These are phyloP conservation scores for Leccinum ponderosum DNA, from an alignment of 1,284 basidiomycete species.

Conservation along the genomic window DNA sequence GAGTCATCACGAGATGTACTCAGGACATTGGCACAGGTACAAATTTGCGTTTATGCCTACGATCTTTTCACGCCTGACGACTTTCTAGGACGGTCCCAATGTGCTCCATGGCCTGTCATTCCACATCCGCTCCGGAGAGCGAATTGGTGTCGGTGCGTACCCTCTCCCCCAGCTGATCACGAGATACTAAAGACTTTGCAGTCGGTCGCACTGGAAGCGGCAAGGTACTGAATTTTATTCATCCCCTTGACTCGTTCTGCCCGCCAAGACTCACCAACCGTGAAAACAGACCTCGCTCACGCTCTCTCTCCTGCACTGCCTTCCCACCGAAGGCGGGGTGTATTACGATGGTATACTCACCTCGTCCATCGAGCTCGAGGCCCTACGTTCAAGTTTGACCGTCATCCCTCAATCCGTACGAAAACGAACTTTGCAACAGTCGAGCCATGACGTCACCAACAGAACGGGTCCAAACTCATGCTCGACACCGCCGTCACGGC, in stretches of 20 bases:
- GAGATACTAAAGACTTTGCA: too few species aligned
- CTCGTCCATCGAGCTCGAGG: slow-evolving; percentile 19
- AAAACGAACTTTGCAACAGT: slow-evolving; percentile 38
- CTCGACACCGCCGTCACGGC: too few species aligned
- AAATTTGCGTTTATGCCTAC: slow-evolving; percentile 2
- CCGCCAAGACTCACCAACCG: too few species aligned
- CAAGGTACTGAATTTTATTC: too few species aligned
- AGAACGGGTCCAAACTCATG: not conserved
- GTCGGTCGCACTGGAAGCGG: too few species aligned
- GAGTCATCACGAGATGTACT: slow-evolving; percentile 20
- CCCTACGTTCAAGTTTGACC: slow-evolving; percentile 58
- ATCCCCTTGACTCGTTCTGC: too few species aligned
- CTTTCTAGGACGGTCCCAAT: slow-evolving; percentile 5
- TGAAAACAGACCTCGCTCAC: slow-evolving; percentile 45
- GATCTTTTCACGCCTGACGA: not conserved
- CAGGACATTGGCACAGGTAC: slow-evolving; percentile 21
- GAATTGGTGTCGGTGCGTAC: slow-evolving; percentile 13
- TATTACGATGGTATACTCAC: slow-evolving; percentile 51
- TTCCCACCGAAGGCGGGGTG: slow-evolving; percentile 58
- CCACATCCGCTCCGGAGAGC: slow-evolving; percentile 12
- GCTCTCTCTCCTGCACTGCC: slow-evolving; percentile 52
- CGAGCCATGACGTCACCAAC: slow-evolving; percentile 19
- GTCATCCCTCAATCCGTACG: slow-evolving; percentile 56
- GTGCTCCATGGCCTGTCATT: slow-evolving; percentile 11
- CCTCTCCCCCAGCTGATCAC: too few species aligned